phyloP scores from a whole-genome alignment of 768 basidiomycete genomes.

The Pulveroboletus sp. region DNA sequence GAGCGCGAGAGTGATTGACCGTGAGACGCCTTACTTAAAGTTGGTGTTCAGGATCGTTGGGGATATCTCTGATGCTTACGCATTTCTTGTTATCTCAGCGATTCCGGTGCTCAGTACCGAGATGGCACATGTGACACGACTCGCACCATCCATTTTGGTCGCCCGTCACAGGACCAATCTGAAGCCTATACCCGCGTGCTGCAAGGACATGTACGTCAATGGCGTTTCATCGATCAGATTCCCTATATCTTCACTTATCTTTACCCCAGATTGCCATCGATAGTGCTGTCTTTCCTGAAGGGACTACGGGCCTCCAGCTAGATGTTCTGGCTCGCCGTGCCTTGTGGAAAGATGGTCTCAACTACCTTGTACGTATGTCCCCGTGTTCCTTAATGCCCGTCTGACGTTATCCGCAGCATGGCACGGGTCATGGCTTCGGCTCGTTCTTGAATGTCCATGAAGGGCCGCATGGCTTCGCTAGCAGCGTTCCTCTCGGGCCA shows the following conservation, averaged over 20 bases:
- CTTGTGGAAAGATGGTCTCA: slow-evolving; percentile 81
- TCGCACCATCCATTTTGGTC: slow-evolving; percentile 80
- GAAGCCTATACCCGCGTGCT: slow-evolving; percentile 93
- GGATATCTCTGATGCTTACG: slow-evolving; percentile 15
- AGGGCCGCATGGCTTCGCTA: slow-evolving; percentile 76
- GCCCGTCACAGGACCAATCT: slow-evolving; percentile 78
- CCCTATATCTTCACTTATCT: slow-evolving; percentile 14
- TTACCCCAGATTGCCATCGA: slow-evolving; percentile 79
- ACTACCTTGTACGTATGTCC: slow-evolving; percentile 57
- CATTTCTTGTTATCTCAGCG: slow-evolving; percentile 43
- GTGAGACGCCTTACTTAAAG: slow-evolving; percentile 85
- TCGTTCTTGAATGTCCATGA: slow-evolving; percentile 84
- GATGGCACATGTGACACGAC: slow-evolving; percentile 90
- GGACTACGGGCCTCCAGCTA: slow-evolving; percentile 76
- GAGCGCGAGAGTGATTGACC: slow-evolving; percentile 67
- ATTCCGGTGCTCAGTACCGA: slow-evolving; percentile 85
- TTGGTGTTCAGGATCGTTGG: slow-evolving; percentile 34
- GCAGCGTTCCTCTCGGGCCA: slow-evolving; percentile 61
- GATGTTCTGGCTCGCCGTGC: slow-evolving; percentile 89
- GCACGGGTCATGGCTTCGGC: slow-evolving; percentile 88
- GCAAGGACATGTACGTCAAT: slow-evolving; percentile 83
- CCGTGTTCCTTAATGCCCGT: slow-evolving; percentile 3
- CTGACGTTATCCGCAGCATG: slow-evolving; percentile 53
- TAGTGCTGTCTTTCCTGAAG: slow-evolving; percentile 83
- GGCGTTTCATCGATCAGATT: slow-evolving; percentile 14